Base-by-base conservation (phyloP, 2,329 filamentous ascomycete species). In the Aspergillus fructus region DNA sequence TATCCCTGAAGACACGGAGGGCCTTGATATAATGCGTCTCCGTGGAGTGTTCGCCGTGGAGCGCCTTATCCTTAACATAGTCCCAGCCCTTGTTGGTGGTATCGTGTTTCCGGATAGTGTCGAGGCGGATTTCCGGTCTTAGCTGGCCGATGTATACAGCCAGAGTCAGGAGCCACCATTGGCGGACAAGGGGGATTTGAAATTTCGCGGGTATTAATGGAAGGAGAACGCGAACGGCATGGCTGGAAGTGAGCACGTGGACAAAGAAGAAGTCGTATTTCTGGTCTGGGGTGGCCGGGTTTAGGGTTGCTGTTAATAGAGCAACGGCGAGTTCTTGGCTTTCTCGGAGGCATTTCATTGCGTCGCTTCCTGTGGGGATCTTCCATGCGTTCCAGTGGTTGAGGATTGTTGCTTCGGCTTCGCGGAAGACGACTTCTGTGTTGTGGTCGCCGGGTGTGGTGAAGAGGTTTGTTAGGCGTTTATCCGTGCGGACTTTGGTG, bases 371-470 rank as follows among this genome's bases (percentile, higher is more conserved):
- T 15, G 23, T 8, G 12, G 37, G 13, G 21, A 96, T 80, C 9
- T 82, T 79, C 93, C 92, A 97, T 3, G 89, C 87, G 64, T 96
- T 94, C 91, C 92, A 97, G 77, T 97, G 91, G 64, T 96, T 89
- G 46, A 97, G 74, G 15, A 96, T 78, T 0, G 87, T 81, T 13
- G 83, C 80, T 67, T 93, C 89, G 52, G 89, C 83, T 59, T 89
- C 78, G 37, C 83, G 75, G 60, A 97, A 88, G 7, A 97, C 78
- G 2, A 76, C 75, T 4, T 85, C 80, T 51, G 96, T 79, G 65
- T 94, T 90, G 37, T 82, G 78, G 49, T 79, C 75, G 1, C 84
- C 85, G 0, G 82, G 79, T 6, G 81, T 73, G 13, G 82, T 70
- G 65, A 90, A 89, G 2, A 92, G 66, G 0, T 79, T 81, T 62